Percentiles rank a stretch among this genome's conserved stretches.
Conservation (phyloP, 495 filamentous ascomycete genomes). For the Aspergillus homomorphus region DNA sequence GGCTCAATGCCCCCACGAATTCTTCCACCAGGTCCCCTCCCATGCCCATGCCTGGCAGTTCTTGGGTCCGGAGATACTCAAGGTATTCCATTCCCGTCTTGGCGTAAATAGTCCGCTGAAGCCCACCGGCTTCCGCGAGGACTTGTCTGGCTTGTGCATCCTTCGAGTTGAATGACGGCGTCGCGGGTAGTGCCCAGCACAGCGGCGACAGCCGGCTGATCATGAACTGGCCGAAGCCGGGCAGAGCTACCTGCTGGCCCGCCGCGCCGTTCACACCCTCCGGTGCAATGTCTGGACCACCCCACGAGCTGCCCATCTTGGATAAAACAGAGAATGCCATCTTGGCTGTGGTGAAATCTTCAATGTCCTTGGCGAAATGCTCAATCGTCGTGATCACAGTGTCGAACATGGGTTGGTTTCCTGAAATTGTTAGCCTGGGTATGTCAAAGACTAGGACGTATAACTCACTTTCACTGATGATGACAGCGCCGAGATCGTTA, state of each 20-base stretch:
- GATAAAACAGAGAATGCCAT: constrained; percentile 77
- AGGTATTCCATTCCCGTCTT: constrained; percentile 72
- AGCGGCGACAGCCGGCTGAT: constrained; percentile 82
- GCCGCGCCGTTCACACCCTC: constrained; percentile 44
- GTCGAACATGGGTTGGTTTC: constrained; percentile 85
- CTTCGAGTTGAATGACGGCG: constrained; percentile 70
- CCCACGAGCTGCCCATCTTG: constrained; percentile 80
- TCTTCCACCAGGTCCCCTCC: constrained; percentile 49
- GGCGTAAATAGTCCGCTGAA: constrained; percentile 82
- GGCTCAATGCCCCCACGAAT: constrained; percentile 53
- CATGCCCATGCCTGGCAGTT: constrained; percentile 55
- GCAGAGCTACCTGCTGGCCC: constrained; percentile 54
- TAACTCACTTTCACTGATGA: constrained; percentile 70
- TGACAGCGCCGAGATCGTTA: constrained; percentile 82
- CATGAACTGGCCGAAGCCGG: constrained; percentile 91
- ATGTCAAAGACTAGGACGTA: not conserved
- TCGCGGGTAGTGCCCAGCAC: constrained; percentile 79
- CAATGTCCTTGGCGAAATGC: constrained; percentile 72
- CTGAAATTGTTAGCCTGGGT: constrained; percentile 26
- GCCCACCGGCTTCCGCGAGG: constrained; percentile 72
- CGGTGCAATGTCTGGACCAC: constrained; percentile 69
- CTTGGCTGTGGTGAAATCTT: constrained; percentile 74
- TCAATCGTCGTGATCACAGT: constrained; percentile 79
- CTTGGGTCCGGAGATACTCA: constrained; percentile 50
- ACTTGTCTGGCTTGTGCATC: constrained; percentile 86